A percentile compares a stretch with the other conserved stretches of the same genome.
These are phyloP conservation scores for Myxozyma sirexii DNA, from an alignment of 805 yeast genomes.

Conservation along the genomic window DNA sequence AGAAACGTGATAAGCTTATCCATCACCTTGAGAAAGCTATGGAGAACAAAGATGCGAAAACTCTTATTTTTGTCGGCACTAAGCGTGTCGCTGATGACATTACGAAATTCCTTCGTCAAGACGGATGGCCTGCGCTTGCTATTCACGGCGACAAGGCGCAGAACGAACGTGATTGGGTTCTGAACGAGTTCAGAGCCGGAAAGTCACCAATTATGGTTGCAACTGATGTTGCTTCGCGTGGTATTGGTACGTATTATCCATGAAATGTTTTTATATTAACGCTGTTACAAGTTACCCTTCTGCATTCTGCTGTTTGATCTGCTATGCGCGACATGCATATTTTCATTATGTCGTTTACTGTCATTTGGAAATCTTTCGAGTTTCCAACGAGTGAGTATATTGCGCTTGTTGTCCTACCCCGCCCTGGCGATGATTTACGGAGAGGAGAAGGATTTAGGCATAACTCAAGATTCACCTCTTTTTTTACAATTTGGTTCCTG, in stretches of 20 bases:
- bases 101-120: conserved; percentile 86
- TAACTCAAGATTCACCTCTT: conserved; percentile 2
- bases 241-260: conserved; percentile 78
- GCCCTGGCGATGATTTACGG: conserved; percentile 6
- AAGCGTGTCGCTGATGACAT: conserved; percentile 97
- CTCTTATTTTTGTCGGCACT: conserved; percentile 90
- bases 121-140: conserved; percentile 98
- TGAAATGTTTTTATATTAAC: not conserved
- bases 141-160: conserved; percentile 99
- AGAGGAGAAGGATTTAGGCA: conserved; percentile 13
- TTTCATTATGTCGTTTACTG: not conserved
- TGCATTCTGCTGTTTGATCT: not conserved
- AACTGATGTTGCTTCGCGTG: conserved; percentile 99
- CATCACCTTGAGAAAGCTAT: conserved; percentile 84
- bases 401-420: no score
- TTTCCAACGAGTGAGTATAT: conserved; percentile 10
- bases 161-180: conserved; percentile 98
- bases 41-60: conserved; percentile 64
- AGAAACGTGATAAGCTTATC: conserved; percentile 81
- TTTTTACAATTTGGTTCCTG: not conserved
- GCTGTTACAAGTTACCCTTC: conserved; percentile 10
- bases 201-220: conserved; percentile 97
- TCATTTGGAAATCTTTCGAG: not conserved
- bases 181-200: conserved; percentile 88
- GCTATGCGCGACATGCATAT: not conserved